Base-by-base conservation (phyloP, 2,329 filamentous ascomycete species). In the Monascus ruber region DNA sequence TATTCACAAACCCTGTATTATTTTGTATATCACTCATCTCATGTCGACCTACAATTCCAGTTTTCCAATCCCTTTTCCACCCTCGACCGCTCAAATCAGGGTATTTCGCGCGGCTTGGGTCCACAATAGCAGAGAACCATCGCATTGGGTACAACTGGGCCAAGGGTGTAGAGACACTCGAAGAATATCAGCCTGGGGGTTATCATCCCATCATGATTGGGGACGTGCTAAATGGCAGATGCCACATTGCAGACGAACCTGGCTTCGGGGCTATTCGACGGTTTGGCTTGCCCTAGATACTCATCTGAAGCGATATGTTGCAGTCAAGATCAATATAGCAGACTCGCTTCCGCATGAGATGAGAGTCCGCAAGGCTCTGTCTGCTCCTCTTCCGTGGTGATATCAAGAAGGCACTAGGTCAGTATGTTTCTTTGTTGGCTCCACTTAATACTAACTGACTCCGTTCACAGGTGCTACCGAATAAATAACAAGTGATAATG, bases 221-320 rank as follows among this genome's bases (percentile, higher is more conserved):
- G 2, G 54, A 61, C 8, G 28, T 55, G 4, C 45, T 62, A 1
- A 43, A 57, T 28, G 43, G 47, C 17, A 41, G 60, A 31, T 68
- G 68, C 39, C 53, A 47, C 5, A 53, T 69, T 33, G 51, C 60
- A 1, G 61, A 64, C 11, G 68, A 69, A 44, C 51, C 69, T 5
- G 64, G 63, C 0, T 65, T 54, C 48, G 64, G 5, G 53, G 54
- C 4, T 64, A 58, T 44, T 68, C 64, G 4, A 68, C 62, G 1
- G 56, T 66, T 34, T 70, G 62, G 62, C 47, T 68, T 38, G 61
- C 62, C 5, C 54, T 45, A 4, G 64, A 69, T 37, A 48, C 41
- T 36, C 37, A 36, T 1, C 3, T 40, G 0, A 37, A 50, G 2
- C 41, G 29, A 9, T 60, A 59, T 42, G 54, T 60, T 41, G 54